Conservation (phyloP, 2,329 filamentous ascomycete genomes). For the Penicillium fuscoglaucum region DNA sequence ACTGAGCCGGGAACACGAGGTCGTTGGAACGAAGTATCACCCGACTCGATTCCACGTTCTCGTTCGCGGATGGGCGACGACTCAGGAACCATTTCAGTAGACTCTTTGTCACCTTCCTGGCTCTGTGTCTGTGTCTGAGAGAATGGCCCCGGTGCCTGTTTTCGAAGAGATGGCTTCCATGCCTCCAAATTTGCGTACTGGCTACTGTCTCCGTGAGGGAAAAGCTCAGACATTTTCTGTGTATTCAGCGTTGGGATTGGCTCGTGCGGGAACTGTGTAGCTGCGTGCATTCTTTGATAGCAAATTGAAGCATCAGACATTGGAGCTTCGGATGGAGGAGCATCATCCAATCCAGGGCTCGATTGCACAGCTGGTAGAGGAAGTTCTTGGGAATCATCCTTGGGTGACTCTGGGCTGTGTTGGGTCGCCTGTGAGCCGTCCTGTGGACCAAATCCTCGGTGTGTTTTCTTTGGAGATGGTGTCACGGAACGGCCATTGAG, state of each 20-base stretch:
- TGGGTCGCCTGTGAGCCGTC: conserved; percentile 5
- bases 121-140: conserved; percentile 26
- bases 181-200: conserved; percentile 14
- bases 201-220: conserved; percentile 33
- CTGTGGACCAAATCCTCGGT: not conserved
- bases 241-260: conserved; percentile 39
- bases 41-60: conserved; percentile 12
- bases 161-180: conserved; percentile 6
- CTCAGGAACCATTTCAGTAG: conserved; percentile 40
- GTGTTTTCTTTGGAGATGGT: conserved; percentile 1
- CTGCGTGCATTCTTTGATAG: conserved; percentile 37
- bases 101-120: conserved; percentile 23
- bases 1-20: conserved; percentile 29
- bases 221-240: conserved; percentile 41
- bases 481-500: conserved; percentile 16
- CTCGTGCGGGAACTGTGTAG: conserved; percentile 40
- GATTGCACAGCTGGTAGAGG: conserved; percentile 28
- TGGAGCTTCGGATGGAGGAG: conserved; percentile 28
- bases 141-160: conserved; percentile 13
- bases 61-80: conserved; percentile 38
- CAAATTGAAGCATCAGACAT: conserved; percentile 40
- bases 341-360: conserved; percentile 27
- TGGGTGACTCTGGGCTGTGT: conserved; percentile 13
- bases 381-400: conserved; percentile 36
- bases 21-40: conserved; percentile 17